A percentile compares a stretch with the other conserved stretches of the same genome.
Conservation (phyloP, 2,329 filamentous ascomycete genomes). For the Zasmidium cellare region DNA sequence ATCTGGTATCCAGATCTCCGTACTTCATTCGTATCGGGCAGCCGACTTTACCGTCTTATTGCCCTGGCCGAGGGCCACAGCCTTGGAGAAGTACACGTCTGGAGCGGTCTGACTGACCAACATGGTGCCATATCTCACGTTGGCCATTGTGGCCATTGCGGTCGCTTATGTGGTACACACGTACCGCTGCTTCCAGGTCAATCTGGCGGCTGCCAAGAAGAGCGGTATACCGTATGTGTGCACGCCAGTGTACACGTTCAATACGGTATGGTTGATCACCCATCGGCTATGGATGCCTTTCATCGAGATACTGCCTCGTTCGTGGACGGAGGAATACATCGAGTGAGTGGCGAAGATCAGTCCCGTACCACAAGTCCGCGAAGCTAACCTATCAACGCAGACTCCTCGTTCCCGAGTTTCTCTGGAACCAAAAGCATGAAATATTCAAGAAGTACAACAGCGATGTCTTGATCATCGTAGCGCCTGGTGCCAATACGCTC, state of each 20-base stretch:
- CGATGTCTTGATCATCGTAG: constrained; percentile 66
- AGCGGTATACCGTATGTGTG: constrained; percentile 48
- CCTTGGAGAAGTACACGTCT: background rate
- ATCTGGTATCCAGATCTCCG: background rate
- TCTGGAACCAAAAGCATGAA: constrained; percentile 56
- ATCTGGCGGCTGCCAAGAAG: constrained; percentile 46
- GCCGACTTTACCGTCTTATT: background rate
- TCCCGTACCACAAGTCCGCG: background rate
- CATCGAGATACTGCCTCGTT: constrained; percentile 55
- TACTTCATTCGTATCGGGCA: background rate
- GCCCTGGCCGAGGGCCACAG: background rate
- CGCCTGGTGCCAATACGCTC: constrained; percentile 55
- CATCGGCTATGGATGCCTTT: constrained; percentile 57
- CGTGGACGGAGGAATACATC: constrained; percentile 56
- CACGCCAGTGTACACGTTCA: constrained; percentile 49
- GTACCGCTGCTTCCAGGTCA: constrained; percentile 40
- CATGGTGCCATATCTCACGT: constrained; percentile 31
- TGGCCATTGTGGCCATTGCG: constrained; percentile 33
- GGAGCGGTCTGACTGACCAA: constrained; percentile 1
- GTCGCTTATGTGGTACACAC: constrained; percentile 36
- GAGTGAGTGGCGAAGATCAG: background rate
- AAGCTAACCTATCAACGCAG: constrained; percentile 34
- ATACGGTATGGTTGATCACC: constrained; percentile 57
- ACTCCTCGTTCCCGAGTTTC: constrained; percentile 60
- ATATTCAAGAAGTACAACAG: constrained; percentile 59